These are phyloP conservation scores for Trifolium subterraneum DNA, from an alignment of 306 rosid genomes.

Conservation along the genomic window DNA sequence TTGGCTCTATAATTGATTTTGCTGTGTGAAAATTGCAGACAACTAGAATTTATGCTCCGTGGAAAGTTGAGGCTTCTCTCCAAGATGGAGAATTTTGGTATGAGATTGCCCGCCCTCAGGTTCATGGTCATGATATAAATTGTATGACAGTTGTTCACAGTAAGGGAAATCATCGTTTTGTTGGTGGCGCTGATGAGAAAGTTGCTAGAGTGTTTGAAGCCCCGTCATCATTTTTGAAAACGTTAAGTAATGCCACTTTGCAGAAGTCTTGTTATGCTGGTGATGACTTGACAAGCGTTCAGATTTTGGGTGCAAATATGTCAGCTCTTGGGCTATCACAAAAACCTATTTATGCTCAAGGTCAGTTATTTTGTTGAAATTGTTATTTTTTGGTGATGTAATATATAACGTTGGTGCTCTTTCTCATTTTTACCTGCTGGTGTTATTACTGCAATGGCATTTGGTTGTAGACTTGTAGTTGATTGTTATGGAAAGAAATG, in stretches of 20 bases:
- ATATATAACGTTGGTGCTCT: conserved; percentile 2
- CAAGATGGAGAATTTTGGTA: conserved; percentile 68
- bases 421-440: conserved; percentile 4
- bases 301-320: conserved; percentile 99
- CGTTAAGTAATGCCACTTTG: conserved; percentile 74
- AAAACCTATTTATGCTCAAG: conserved; percentile 86
- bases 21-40: conserved; percentile 63
- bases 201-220: conserved; percentile 99
- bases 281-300: conserved; percentile 66
- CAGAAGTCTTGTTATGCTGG: conserved; percentile 55
- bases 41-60: conserved; percentile 81
- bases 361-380: conserved; percentile 52
- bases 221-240: conserved; percentile 84
- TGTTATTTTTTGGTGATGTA: conserved; percentile 5
- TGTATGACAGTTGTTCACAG: conserved; percentile 74
- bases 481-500: conserved; percentile 8
- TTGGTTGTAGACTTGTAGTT: background rate
- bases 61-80: conserved; percentile 64
- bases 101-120: conserved; percentile 94
- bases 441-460: background rate
- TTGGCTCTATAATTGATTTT: conserved; percentile 32
- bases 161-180: conserved; percentile 89
- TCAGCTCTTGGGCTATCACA: conserved; percentile 98
- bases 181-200: conserved; percentile 97
- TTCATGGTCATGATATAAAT: conserved; percentile 96